These are phyloP conservation scores for Nicotiana benthamiana DNA, from an alignment of 257 asterid species.

Conservation along the genomic window DNA sequence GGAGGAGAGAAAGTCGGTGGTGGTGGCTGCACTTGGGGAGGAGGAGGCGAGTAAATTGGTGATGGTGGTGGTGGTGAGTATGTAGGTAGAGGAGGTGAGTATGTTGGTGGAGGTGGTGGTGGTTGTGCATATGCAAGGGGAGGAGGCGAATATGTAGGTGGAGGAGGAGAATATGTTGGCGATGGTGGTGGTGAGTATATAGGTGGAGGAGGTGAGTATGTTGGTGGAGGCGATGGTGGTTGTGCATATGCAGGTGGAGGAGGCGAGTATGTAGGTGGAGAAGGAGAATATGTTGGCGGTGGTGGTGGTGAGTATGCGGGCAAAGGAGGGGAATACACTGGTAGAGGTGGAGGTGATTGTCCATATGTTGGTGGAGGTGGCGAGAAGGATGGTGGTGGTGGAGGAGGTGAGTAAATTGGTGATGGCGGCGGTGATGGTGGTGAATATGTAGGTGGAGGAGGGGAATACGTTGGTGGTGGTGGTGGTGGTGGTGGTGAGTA, in stretches of 20 bases:
- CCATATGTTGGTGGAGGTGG: not conserved
- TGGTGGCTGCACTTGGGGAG: not conserved
- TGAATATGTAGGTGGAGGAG: not conserved
- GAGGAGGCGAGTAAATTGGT: constrained; percentile 3
- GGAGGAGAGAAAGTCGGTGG: not conserved
- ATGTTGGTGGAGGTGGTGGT: not conserved
- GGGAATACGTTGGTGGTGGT: not conserved
- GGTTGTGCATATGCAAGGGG: not conserved
- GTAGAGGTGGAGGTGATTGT: not conserved
- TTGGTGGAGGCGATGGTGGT: not conserved
- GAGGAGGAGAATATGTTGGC: not conserved
- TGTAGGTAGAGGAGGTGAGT: not conserved
- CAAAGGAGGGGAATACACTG: not conserved
- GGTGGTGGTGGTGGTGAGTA: not conserved
- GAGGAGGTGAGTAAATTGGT: constrained; percentile 2
- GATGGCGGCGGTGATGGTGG: constrained; percentile 8
- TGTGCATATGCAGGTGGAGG: not conserved
- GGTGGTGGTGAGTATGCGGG: not conserved
- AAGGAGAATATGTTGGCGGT: not conserved
- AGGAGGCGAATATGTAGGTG: not conserved
- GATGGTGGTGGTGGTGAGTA: constrained; percentile 8
- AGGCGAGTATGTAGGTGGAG: not conserved
- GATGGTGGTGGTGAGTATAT: too few species aligned
- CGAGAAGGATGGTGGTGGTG: not conserved
- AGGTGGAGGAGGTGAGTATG: not conserved